Evolutionary conservation across 2,329 filamentous ascomycete species (phyloP), one percentile per base, ranked within the genome.

Genomic region (Pseudocercospora fijiensis): DNA sequence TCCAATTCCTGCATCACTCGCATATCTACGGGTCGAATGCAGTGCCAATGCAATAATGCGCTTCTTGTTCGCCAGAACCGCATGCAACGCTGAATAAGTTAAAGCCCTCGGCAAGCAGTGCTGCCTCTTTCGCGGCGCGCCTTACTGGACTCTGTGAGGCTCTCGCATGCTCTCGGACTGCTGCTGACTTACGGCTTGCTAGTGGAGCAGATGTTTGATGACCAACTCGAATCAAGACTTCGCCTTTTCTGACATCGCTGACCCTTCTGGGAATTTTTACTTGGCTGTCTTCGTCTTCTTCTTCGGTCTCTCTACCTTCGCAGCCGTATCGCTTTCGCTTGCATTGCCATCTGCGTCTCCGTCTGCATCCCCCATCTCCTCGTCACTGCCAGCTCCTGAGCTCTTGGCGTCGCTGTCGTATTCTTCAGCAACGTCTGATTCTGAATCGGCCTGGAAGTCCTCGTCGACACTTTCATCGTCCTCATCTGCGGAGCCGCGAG

Each of bases 351-450:
- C 37, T 41, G n/a, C n/a, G n/a, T 76, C 78, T 79, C 58, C 83
- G 52, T 77, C 79, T 60, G 83, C 77, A 69, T 85, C 87, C 63
- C 86, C 88, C 73, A 88, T 88, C 49, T 81, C 86, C 70, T 82
- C 86, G 57, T 88, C 88, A 49, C 84, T 85, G 70, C 86, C 88
- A 11, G 90, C 92, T 11, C 70, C 69, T 57, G 87, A 90, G 75
- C 92, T 96, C 75, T 96, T 91, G 75, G 97, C 94, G 52, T 86
- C 89, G 59, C 90, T 94, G 78, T 99, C 95, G 71, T 87, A 99
- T 76, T 99, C 96, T 78, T 99, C 95, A 0, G 94, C 95, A 2
- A 97, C 93, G 70, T 99, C 95, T 59, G 90, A 96, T 69, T 99
- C 95, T 13, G 90, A 93, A 66, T 96, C 92, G 5, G 90, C 91